These are phyloP conservation scores for Mesembryanthemum crystallinum DNA, from an alignment of 148 eudicot genomes.

Conservation along the genomic window DNA sequence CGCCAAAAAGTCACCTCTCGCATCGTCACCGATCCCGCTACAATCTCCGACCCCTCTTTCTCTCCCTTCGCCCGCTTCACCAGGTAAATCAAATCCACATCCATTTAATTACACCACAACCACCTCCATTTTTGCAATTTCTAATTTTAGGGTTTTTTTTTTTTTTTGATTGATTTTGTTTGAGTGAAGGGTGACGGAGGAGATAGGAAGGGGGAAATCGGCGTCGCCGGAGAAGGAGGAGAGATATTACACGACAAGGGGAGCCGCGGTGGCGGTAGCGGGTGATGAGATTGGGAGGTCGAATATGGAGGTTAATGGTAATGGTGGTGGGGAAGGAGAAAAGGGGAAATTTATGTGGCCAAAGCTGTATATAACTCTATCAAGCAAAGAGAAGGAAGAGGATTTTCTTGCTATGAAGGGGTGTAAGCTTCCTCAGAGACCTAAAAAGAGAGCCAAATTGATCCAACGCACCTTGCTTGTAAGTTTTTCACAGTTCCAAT, in stretches of 20 bases:
- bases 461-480: slow-evolving; percentile 79
- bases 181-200: slow-evolving; percentile 9
- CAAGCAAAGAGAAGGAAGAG: slow-evolving; percentile 97
- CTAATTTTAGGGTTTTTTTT: not conserved
- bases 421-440: slow-evolving; percentile 93
- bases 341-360: slow-evolving; percentile 59
- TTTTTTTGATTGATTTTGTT: not conserved
- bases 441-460: slow-evolving; percentile 87
- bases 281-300: slow-evolving; percentile 48
- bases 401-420: slow-evolving; percentile 99
- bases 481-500: slow-evolving; percentile 14
- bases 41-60: slow-evolving; percentile 21
- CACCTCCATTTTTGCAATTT: not conserved
- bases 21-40: not conserved
- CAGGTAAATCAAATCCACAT: no score
- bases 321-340: slow-evolving; percentile 27
- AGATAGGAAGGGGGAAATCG: slow-evolving; percentile 23
- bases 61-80: slow-evolving; percentile 5
- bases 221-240: slow-evolving; percentile 80
- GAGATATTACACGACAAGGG: slow-evolving; percentile 76
- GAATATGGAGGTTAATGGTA: slow-evolving; percentile 22
- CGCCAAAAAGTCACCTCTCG: slow-evolving; percentile 32
- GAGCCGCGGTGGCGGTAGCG: slow-evolving; percentile 33
- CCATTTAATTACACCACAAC: no score
- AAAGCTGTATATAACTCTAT: slow-evolving; percentile 51